These are phyloP conservation scores for Phycomyces blakesleeanus DNA, from an alignment of 192 early-diverging fungal genomes.

Conservation along the genomic window DNA sequence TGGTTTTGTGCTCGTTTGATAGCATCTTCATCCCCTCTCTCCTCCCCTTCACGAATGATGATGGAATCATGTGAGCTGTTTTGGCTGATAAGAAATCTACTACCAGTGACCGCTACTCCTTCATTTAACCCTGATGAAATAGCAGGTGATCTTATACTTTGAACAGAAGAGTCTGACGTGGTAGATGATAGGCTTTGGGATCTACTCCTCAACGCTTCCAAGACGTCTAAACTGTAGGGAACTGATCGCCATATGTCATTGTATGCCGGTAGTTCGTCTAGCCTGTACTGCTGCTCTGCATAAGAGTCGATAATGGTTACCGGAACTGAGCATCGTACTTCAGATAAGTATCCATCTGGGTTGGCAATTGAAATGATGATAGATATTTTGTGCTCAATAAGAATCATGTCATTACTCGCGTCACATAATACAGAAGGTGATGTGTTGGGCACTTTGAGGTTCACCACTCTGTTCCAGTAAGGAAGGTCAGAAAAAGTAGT, in stretches of 20 bases:
- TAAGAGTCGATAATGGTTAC: constrained; percentile 23
- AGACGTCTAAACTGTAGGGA: background rate
- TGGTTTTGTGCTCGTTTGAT: too few species aligned
- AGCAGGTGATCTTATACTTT: too few species aligned
- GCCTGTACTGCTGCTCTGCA: background rate
- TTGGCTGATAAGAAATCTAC: too few species aligned
- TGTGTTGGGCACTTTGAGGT: constrained; percentile 10
- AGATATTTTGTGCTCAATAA: constrained; percentile 33
- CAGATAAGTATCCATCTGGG: constrained; percentile 32
- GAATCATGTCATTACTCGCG: constrained; percentile 32
- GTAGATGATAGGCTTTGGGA: too few species aligned
- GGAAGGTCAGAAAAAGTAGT: too few species aligned
- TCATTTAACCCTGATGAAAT: too few species aligned
- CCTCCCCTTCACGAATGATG: too few species aligned
- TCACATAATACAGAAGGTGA: constrained; percentile 23
- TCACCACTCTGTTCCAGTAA: constrained; percentile 9
- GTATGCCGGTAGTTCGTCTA: constrained; percentile 23
- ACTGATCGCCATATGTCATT: constrained; percentile 24
- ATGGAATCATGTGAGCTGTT: too few species aligned
- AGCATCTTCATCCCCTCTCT: too few species aligned
- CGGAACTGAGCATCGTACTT: constrained; percentile 30
- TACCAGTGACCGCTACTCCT: too few species aligned
- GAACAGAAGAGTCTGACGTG: too few species aligned
- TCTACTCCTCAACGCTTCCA: too few species aligned
- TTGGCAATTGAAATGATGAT: constrained; percentile 22